Conservation (phyloP, 768 basidiomycete genomes). For the Trametes elegans region DNA sequence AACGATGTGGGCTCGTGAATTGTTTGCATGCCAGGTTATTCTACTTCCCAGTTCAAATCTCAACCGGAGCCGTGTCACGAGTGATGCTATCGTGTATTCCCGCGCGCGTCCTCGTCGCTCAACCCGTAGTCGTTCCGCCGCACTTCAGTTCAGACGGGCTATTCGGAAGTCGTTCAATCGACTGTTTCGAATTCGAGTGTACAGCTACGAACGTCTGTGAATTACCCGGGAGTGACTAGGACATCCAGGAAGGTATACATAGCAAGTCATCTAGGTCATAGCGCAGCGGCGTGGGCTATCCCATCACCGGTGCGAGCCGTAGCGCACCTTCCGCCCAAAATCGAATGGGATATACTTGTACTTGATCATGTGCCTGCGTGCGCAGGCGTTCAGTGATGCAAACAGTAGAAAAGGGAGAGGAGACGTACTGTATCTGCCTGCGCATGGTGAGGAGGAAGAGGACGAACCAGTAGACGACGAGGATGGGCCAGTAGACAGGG, state of each 20-base stretch:
- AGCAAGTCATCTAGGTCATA: conserved; percentile 14
- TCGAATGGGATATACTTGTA: conserved; percentile 98
- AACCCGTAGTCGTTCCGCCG: too few species aligned
- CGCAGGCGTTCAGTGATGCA: not conserved
- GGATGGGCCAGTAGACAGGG: conserved; percentile 99
- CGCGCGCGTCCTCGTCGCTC: too few species aligned
- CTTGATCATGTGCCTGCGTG: conserved; percentile 92
- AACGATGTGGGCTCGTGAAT: too few species aligned
- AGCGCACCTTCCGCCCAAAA: conserved; percentile 89
- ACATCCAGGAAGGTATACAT: conserved; percentile 11
- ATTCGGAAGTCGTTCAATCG: not conserved
- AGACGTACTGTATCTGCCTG: conserved; percentile 87
- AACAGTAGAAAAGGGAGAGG: not conserved
- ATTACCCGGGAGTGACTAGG: conserved; percentile 6
- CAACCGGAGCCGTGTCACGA: too few species aligned
- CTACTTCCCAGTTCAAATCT: too few species aligned
- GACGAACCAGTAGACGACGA: conserved; percentile 95
- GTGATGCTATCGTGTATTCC: too few species aligned
- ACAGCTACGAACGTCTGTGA: not conserved
- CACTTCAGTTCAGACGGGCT: too few species aligned
- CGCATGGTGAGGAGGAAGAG: conserved; percentile 95
- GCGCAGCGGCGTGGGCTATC: too few species aligned
- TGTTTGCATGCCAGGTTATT: too few species aligned
- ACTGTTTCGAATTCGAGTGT: not conserved
- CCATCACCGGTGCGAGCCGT: conserved; percentile 60